These are phyloP conservation scores for Microthlaspi erraticum DNA, from an alignment of 345 rosid species.

Conservation along the genomic window DNA sequence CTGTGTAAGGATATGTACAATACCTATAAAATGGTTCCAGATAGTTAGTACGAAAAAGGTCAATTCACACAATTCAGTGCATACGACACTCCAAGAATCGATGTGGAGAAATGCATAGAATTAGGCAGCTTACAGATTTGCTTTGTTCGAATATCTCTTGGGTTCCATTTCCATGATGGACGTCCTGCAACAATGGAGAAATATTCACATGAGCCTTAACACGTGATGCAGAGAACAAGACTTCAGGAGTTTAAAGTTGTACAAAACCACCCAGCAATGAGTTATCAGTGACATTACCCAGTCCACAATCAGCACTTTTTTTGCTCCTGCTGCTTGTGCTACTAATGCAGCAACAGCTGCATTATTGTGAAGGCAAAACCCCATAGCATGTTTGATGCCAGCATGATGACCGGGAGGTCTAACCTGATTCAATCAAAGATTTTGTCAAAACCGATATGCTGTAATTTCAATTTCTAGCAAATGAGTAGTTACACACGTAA, in stretches of 20 bases:
- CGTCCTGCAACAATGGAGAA: constrained; percentile 70
- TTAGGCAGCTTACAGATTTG: constrained; percentile 72
- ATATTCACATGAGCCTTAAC: constrained; percentile 7
- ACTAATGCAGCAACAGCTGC: constrained; percentile 97
- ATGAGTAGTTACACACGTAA: constrained; percentile 5
- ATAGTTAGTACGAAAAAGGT: not conserved
- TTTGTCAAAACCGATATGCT: not conserved
- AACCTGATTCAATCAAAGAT: constrained; percentile 56
- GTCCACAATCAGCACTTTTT: constrained; percentile 91
- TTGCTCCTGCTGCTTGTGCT: constrained; percentile 91
- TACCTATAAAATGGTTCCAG: constrained; percentile 55
- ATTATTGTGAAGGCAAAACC: constrained; percentile 99
- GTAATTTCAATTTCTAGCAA: not conserved
- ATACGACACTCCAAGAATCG: constrained; percentile 21
- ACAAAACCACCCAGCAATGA: constrained; percentile 38
- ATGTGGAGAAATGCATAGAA: constrained; percentile 2
- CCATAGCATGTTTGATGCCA: constrained; percentile 89
- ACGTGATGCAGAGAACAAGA: not conserved
- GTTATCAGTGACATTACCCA: constrained; percentile 65
- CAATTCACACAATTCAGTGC: constrained; percentile 18
- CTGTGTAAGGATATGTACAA: constrained; percentile 91
- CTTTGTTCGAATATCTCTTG: constrained; percentile 91
- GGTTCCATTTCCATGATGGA: constrained; percentile 98
- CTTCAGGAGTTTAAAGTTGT: not conserved
- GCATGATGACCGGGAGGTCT: constrained; percentile 99